Evolutionary conservation across 2,329 filamentous ascomycete genomes (phyloP), one percentile per base, ranked within the genome.

Genomic region (Exserohilum turcica): DNA sequence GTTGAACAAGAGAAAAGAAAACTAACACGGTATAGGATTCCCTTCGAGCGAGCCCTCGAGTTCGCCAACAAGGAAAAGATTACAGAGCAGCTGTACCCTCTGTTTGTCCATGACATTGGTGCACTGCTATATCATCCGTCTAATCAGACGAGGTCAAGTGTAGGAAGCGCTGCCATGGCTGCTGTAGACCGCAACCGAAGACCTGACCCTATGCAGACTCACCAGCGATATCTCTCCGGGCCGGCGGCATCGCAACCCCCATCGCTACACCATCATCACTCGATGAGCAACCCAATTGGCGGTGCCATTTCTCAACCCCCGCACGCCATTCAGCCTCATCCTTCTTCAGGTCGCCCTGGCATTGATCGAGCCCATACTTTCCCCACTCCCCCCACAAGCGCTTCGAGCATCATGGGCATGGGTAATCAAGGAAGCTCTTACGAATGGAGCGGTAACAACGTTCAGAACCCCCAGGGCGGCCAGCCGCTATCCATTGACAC

Each of bases 41-140:
- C 94, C 2, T 97, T 96, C 67, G 94, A 97, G 66, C 88, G 94
- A 62, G 94, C 94, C n/a, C 80, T 99, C 48, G 94, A 97, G 68
- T 97, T 99, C 73, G 94, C 94, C 61, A 99, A 99, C 80, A 97
- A 97, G 82, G 94, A 99, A 77, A 97, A 97, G 79, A 99, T 97
- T 60, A 97, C 94, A 0, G 93, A 97, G 77, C 80, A 92, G 42
- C 79, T 97, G 48, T 99, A 97, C 75, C 94, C 94, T 46, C 81
- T 99, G 43, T 99, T 99, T 74, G 94, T 97, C 33, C 92, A 97
- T 77, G 96, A 97, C 77, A 97, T 97, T 72, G 91, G 91, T 55
- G 89, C 91, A 52, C 82, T 97, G 60, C 84, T 97, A 43, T 97
- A 97, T 75, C 93, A 97, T 73, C 93, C 94, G 0, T 88, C 90